A percentile compares a stretch with the other conserved stretches of the same genome.
phyloP scores from a whole-genome alignment of 495 filamentous ascomycete species.

The Xylaria intraflava region DNA sequence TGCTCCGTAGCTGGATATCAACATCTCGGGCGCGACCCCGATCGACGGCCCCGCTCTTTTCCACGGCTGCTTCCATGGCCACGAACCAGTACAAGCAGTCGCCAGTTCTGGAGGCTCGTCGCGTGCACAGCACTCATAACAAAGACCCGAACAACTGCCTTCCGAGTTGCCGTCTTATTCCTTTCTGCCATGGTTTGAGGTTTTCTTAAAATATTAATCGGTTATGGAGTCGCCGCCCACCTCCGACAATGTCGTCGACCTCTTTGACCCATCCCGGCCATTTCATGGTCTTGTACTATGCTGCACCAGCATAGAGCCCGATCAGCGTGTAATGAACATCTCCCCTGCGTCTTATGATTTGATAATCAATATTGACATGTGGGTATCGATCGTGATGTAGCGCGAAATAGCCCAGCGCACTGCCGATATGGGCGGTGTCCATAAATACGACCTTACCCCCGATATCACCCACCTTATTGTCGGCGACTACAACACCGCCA shows the following conservation, averaged over 20 bases:
- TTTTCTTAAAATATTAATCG: not conserved
- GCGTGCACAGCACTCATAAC: too few relatives aligned
- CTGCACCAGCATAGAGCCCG: slow-evolving; percentile 79
- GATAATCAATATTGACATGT: slow-evolving; percentile 14
- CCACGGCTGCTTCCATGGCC: too few relatives aligned
- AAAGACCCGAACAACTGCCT: too few relatives aligned
- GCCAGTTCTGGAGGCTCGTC: not conserved
- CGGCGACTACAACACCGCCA: slow-evolving; percentile 77
- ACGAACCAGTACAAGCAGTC: too few relatives aligned
- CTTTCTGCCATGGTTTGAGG: slow-evolving; percentile 1
- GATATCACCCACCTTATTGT: slow-evolving; percentile 94
- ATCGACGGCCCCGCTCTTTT: not conserved
- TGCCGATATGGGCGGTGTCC: slow-evolving; percentile 74
- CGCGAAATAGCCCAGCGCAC: slow-evolving; percentile 61
- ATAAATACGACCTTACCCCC: slow-evolving; percentile 86
- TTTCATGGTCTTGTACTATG: slow-evolving; percentile 80
- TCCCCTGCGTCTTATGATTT: not conserved
- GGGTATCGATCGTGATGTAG: slow-evolving; percentile 39
- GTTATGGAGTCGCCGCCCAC: slow-evolving; percentile 19
- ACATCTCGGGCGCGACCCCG: not conserved
- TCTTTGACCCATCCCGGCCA: slow-evolving; percentile 51
- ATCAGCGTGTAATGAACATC: slow-evolving; percentile 59
- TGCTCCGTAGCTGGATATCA: not conserved
- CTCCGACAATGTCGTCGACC: slow-evolving; percentile 24
- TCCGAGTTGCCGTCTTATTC: not conserved